phyloP scores from a whole-genome alignment of 2,329 filamentous ascomycete species.

The Clarireedia monteithiana region DNA sequence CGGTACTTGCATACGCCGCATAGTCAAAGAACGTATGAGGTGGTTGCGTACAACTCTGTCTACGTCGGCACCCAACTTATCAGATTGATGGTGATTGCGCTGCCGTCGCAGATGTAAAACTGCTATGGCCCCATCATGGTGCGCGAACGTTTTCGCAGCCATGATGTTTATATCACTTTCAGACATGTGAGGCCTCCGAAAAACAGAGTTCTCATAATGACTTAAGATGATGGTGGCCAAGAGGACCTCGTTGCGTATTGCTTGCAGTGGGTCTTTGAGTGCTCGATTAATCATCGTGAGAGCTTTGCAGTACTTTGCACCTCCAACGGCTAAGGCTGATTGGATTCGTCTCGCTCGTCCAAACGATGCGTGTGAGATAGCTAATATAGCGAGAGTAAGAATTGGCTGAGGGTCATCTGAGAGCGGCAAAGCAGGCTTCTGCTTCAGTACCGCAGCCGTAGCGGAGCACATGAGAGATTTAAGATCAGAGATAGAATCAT shows the following conservation, averaged over 20 bases:
- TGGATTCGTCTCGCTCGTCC: background rate
- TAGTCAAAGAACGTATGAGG: background rate
- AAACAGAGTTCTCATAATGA: constrained; percentile 8
- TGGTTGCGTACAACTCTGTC: background rate
- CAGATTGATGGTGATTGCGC: background rate
- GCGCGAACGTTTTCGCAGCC: constrained; percentile 6
- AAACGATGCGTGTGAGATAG: constrained; percentile 1
- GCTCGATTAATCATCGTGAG: constrained; percentile 7
- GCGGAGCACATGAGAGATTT: background rate
- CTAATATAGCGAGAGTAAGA: constrained; percentile 9
- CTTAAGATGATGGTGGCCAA: constrained; percentile 10
- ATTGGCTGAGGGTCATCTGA: background rate
- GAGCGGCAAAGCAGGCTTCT: background rate
- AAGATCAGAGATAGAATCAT: background rate
- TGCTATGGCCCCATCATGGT: constrained; percentile 7
- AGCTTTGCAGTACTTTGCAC: constrained; percentile 4
- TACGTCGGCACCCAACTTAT: background rate
- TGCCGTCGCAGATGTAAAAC: background rate
- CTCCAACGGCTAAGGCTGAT: background rate
- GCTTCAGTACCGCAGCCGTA: background rate
- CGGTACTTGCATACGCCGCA: background rate
- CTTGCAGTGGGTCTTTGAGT: background rate
- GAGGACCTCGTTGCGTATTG: constrained; percentile 4
- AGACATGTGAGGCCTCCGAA: background rate
- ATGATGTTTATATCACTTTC: background rate